phyloP scores from a whole-genome alignment of 495 filamentous ascomycete species.

The Penicillium antarcticum region DNA sequence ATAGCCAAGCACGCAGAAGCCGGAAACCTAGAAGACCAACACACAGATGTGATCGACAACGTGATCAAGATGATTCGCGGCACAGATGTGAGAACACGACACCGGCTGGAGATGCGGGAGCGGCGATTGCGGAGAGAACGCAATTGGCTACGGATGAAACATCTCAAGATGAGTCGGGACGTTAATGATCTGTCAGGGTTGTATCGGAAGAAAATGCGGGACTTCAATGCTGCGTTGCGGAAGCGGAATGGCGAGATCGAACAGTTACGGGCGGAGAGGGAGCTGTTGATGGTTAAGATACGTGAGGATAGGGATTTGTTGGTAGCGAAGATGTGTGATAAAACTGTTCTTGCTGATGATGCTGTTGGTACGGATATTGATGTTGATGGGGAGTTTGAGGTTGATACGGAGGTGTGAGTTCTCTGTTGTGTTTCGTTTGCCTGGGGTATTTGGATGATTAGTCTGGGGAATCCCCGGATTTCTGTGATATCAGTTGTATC shows the following conservation, averaged over 20 bases:
- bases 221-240: neutral
- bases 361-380: neutral
- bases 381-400: neutral
- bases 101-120: slow-evolving; percentile 5
- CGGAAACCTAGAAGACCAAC: slow-evolving; percentile 11
- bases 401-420: neutral
- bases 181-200: slow-evolving; percentile 7
- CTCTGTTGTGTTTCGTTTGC: neutral
- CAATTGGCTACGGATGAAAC: slow-evolving; percentile 11
- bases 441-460: too few species aligned
- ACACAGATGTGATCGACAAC: slow-evolving; percentile 19
- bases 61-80: slow-evolving; percentile 21
- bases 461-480: too few species aligned
- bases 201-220: slow-evolving; percentile 8
- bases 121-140: slow-evolving; percentile 9
- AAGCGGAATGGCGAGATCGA: neutral
- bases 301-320: too few species aligned
- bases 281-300: neutral
- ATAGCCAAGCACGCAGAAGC: slow-evolving; percentile 16
- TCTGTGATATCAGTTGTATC: too few species aligned
- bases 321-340: too few species aligned
- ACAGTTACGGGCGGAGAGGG: neutral
- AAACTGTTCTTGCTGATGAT: neutral
- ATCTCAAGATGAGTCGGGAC: slow-evolving; percentile 4
- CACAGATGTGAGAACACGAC: slow-evolving; percentile 5